phyloP scores from a whole-genome alignment of 148 eudicot genomes.

The Amaranthus palmeri region DNA sequence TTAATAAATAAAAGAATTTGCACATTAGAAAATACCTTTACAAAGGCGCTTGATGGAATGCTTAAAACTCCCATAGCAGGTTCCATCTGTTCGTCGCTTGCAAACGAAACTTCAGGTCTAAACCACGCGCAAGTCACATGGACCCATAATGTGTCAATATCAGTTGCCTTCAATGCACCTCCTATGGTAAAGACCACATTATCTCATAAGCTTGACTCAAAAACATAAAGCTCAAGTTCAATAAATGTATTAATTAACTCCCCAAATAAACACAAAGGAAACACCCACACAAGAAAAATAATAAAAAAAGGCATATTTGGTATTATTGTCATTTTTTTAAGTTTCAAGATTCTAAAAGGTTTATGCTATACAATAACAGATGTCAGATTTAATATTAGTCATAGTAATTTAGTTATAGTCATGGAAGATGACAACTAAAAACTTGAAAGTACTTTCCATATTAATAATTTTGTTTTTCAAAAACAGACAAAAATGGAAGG shows the following conservation, averaged over 20 bases:
- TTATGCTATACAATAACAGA: background rate
- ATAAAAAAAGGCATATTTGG: no score
- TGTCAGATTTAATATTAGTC: background rate
- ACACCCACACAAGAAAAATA: background rate
- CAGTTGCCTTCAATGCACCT: conserved; percentile 96
- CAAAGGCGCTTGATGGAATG: conserved; percentile 86
- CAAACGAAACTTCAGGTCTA: conserved; percentile 93
- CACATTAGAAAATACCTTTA: conserved; percentile 55
- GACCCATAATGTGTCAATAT: conserved; percentile 85
- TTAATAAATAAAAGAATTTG: background rate
- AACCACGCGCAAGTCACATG: conserved; percentile 99
- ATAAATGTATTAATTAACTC: background rate
- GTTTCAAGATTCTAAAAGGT: no score
- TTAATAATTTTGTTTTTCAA: no score
- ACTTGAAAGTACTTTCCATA: no score
- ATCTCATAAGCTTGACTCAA: conserved; percentile 13
- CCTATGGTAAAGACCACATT: conserved; percentile 34
- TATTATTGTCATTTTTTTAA: no score
- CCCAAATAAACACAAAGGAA: background rate
- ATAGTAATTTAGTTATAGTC: no score
- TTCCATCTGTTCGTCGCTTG: conserved; percentile 95
- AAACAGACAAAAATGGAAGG: no score
- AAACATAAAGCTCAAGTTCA: background rate
- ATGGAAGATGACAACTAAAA: no score
- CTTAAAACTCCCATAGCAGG: conserved; percentile 97